Conservation (phyloP, 2,329 filamentous ascomycete genomes). For the Chaetomium olivaceum region DNA sequence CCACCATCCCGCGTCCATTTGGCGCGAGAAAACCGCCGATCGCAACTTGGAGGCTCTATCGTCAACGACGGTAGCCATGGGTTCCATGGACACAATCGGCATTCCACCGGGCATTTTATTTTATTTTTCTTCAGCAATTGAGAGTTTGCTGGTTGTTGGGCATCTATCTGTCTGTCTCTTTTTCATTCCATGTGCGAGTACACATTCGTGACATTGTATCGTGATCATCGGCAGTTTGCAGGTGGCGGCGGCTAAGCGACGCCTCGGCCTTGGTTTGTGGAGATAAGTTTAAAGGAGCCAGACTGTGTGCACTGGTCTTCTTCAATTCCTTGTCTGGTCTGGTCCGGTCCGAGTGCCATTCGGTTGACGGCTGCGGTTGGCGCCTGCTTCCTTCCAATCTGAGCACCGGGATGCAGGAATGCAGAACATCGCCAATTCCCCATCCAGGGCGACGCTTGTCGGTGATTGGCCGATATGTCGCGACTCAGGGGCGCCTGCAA, state of each 20-base stretch:
- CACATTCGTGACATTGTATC: background rate
- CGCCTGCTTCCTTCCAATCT: conserved; percentile 13
- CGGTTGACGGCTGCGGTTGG: background rate
- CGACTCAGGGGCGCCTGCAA: conserved; percentile 11
- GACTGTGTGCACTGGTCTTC: background rate
- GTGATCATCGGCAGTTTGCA: conserved; percentile 10
- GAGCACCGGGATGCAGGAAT: conserved; percentile 1
- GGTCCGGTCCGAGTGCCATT: background rate
- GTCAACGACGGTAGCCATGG: background rate
- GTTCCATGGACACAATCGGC: background rate
- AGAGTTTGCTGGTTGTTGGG: background rate
- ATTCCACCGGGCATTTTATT: background rate
- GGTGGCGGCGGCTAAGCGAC: conserved; percentile 8
- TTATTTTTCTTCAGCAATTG: background rate
- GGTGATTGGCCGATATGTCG: conserved; percentile 1
- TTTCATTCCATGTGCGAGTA: background rate
- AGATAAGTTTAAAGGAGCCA: background rate
- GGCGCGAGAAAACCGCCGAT: background rate
- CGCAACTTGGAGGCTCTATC: conserved; percentile 1
- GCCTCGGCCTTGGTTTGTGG: background rate
- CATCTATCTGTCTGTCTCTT: background rate
- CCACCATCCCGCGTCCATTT: background rate
- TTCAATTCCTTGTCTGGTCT: background rate
- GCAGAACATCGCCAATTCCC: conserved; percentile 12
- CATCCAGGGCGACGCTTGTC: background rate